phyloP scores from a whole-genome alignment of 257 asterid genomes.

The Agastache rugosa region DNA sequence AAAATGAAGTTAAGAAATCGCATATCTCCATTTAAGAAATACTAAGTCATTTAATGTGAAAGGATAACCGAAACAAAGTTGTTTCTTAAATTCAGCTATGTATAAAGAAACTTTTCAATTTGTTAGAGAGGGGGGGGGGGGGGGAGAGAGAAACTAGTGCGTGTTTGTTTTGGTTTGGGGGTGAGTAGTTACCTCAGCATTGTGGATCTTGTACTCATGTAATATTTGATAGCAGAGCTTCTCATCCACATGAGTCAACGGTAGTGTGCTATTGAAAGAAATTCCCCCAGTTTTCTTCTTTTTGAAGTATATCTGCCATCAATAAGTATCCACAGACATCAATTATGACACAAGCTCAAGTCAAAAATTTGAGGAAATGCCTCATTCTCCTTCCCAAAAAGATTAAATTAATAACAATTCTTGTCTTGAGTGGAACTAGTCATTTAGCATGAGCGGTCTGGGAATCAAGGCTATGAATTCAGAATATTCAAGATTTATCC shows the following conservation, averaged over 20 bases:
- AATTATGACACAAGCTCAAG: constrained; percentile 24
- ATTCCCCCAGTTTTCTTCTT: constrained; percentile 98
- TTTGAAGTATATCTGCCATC: constrained; percentile 91
- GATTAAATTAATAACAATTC: not conserved
- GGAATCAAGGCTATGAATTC: constrained; percentile 17
- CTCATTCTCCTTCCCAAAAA: not conserved
- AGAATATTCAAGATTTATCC: not conserved
- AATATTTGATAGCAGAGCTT: constrained; percentile 98
- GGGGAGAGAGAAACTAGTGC: not conserved
- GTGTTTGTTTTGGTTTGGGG: constrained; percentile 1
- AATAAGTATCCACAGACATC: constrained; percentile 32
- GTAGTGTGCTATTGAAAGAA: constrained; percentile 89
- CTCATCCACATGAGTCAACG: constrained; percentile 94
- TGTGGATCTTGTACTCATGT: constrained; percentile 98
- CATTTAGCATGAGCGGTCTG: constrained; percentile 4
- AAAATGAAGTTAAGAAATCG: constrained; percentile 7
- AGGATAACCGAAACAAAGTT: constrained; percentile 12
- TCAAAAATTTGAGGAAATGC: constrained; percentile 19
- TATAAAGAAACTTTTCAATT: not conserved
- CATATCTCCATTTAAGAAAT: not conserved
- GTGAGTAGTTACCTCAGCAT: constrained; percentile 76
- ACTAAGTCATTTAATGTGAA: not conserved
- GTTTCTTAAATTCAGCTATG: not conserved
- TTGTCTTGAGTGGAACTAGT: not conserved
- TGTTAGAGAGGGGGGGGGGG: not conserved